These are phyloP conservation scores for Gypsophila paniculata DNA, from an alignment of 179 eudicot genomes.

Conservation along the genomic window DNA sequence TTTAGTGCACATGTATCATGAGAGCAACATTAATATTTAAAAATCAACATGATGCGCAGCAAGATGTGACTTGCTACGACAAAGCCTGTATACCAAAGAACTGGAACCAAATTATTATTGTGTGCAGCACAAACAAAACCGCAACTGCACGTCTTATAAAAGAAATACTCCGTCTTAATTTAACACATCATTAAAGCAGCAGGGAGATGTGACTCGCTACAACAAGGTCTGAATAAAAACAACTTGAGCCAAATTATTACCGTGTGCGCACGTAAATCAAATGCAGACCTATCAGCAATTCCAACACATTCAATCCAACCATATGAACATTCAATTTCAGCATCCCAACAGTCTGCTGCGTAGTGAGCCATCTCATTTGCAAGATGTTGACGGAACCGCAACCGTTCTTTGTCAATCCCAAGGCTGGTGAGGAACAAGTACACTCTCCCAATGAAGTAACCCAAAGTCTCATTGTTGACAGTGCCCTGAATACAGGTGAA, in stretches of 20 bases:
- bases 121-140: constrained; percentile 31
- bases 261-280: constrained; percentile 82
- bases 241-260: constrained; percentile 32
- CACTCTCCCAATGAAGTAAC: constrained; percentile 92
- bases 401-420: constrained; percentile 78
- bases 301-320: constrained; percentile 99
- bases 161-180: not conserved
- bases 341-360: constrained; percentile 99
- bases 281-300: constrained; percentile 96
- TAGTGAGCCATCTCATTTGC: constrained; percentile 99
- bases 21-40: not conserved
- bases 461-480: constrained; percentile 85
- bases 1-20: constrained; percentile 8
- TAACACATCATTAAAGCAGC: not conserved
- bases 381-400: constrained; percentile 91
- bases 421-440: constrained; percentile 72
- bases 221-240: not conserved
- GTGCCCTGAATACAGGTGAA: constrained; percentile 47
- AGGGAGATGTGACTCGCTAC: not conserved
- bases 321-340: constrained; percentile 90
- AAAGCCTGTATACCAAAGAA: not conserved
- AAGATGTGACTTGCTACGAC: not conserved
- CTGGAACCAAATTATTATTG: constrained; percentile 37
- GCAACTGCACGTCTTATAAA: constrained; percentile 6
- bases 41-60: not conserved